Conservation (phyloP, 2,329 filamentous ascomycete species). For the Fusarium avenaceum region DNA sequence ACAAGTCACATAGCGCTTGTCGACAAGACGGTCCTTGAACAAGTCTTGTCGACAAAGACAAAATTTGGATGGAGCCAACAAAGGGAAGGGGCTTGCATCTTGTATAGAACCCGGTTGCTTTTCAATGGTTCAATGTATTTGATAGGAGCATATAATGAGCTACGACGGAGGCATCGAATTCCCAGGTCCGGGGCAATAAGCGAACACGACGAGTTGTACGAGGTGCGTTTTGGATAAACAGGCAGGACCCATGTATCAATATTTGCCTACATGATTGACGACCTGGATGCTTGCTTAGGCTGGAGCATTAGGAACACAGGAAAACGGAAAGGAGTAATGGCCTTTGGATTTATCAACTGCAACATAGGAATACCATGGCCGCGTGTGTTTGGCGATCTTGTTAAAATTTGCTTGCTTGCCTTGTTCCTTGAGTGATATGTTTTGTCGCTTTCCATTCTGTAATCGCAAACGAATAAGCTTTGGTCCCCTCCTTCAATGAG, state of each 20-base stretch:
- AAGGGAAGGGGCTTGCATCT: slow-evolving; percentile 20
- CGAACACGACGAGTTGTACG: slow-evolving; percentile 12
- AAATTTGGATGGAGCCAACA: slow-evolving; percentile 6
- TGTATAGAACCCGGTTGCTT: slow-evolving; percentile 22
- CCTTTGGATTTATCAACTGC: slow-evolving; percentile 9
- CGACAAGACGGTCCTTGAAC: slow-evolving; percentile 2
- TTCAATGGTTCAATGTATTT: slow-evolving; percentile 20
- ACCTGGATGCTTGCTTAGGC: slow-evolving; percentile 22
- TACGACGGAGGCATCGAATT: slow-evolving; percentile 37
- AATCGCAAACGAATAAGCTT: not conserved
- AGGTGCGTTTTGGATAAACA: slow-evolving; percentile 26
- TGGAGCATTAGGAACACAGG: slow-evolving; percentile 24
- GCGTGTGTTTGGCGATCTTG: slow-evolving; percentile 17
- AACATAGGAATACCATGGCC: slow-evolving; percentile 36
- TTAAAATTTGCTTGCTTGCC: not conserved
- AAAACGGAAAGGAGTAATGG: slow-evolving; percentile 37
- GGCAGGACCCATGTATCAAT: slow-evolving; percentile 41
- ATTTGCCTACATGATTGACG: slow-evolving; percentile 37
- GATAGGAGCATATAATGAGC: slow-evolving; percentile 35
- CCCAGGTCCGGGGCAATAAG: slow-evolving; percentile 23
- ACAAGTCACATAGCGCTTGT: slow-evolving; percentile 15
- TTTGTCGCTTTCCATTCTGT: not conserved
- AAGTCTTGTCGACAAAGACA: slow-evolving; percentile 16
- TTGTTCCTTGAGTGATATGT: not conserved
- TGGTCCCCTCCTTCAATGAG: too few relatives aligned